Evolutionary conservation across 179 eudicot genomes (phyloP).

Genomic region (Beta lomatogona): DNA sequence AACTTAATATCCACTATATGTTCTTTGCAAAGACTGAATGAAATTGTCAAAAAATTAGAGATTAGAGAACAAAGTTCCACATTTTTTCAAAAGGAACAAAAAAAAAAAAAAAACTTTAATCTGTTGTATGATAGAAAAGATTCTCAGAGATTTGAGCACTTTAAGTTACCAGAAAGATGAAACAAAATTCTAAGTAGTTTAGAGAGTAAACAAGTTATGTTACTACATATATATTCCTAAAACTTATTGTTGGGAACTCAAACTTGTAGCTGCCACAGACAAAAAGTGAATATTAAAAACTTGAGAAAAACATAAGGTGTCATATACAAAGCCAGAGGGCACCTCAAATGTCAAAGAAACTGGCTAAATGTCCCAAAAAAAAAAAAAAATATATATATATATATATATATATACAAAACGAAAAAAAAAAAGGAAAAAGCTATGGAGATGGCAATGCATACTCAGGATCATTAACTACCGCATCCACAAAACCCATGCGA

Average conservation of each 20-base stretch:
- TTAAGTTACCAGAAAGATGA: not conserved
- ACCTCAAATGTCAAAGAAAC: not conserved
- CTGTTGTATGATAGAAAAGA: not conserved
- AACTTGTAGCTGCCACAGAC: conserved; percentile 78
- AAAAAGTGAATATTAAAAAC: conserved; percentile 19
- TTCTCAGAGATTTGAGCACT: not conserved
- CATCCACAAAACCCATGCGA: conserved; percentile 85
- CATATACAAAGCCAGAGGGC: conserved; percentile 7
- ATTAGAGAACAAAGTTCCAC: not conserved
- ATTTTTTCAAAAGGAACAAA: not conserved
- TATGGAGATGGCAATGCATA: conserved; percentile 36
- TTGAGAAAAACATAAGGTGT: not conserved
- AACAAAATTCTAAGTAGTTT: not conserved
- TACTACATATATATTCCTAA: conserved; percentile 56
- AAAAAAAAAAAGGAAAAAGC: conserved; percentile 14
- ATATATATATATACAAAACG: no score
- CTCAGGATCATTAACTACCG: conserved; percentile 96
- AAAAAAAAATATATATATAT: no score
- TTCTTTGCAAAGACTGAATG: not conserved
- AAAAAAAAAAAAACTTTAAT: not conserved
- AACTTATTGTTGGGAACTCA: conserved; percentile 97
- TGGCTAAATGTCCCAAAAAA: conserved; percentile 3
- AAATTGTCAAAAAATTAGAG: not conserved
- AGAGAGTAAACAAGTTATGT: conserved; percentile 3
- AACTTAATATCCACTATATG: not conserved